These are phyloP conservation scores for Ascochyta pisi DNA, from an alignment of 2,329 filamentous ascomycete genomes.

Conservation along the genomic window DNA sequence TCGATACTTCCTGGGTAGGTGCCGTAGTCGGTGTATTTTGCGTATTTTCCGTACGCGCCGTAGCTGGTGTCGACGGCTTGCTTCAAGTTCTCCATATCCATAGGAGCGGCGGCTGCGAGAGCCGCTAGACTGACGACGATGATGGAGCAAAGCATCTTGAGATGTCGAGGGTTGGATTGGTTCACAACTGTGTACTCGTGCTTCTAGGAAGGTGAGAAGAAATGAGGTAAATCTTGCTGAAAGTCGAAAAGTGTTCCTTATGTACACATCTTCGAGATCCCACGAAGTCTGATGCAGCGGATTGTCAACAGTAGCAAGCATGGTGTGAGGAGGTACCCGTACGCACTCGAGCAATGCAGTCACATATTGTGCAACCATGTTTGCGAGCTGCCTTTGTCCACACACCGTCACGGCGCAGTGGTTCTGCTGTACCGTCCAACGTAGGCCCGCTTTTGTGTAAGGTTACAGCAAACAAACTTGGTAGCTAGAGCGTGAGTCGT, in stretches of 20 bases:
- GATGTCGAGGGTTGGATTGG: not conserved
- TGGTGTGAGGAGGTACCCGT: not conserved
- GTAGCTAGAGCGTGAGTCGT: not conserved
- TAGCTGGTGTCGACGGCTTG: conserved; percentile 11
- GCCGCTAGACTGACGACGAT: conserved; percentile 19
- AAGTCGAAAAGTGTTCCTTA: not conserved
- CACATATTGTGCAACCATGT: not conserved
- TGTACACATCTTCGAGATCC: not conserved
- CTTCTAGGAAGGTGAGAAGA: not conserved
- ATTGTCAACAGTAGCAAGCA: not conserved
- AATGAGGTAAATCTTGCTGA: no score
- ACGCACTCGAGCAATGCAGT: not conserved
- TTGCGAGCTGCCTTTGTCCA: not conserved
- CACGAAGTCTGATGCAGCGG: not conserved
- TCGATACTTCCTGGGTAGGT: not conserved
- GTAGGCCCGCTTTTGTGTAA: not conserved
- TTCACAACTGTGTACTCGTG: not conserved
- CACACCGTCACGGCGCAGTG: not conserved
- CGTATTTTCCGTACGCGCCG: conserved; percentile 3
- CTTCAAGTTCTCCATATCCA: conserved; percentile 6
- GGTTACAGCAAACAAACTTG: not conserved
- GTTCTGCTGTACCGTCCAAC: not conserved
- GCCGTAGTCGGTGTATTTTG: not conserved
- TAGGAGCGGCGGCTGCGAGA: conserved; percentile 19
- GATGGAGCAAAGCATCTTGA: conserved; percentile 25